Evolutionary conservation across 345 rosid genomes (phyloP).

Genomic region (Garcia nutans): DNA sequence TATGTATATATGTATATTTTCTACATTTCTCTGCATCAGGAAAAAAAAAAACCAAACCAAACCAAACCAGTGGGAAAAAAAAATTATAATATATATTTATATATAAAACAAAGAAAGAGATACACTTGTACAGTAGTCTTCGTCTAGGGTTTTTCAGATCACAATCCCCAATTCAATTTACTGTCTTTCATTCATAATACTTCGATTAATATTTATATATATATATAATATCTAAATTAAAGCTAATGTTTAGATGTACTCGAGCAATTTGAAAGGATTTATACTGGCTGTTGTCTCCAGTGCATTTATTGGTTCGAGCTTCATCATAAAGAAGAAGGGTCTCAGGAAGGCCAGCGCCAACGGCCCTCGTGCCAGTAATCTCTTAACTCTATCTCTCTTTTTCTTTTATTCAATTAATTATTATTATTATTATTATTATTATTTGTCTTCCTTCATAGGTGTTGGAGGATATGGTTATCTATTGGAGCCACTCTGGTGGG

Average conservation of each 20-base stretch:
- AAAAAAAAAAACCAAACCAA: too few species aligned
- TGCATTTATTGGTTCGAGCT: slow-evolving; percentile 80
- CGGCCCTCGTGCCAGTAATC: slow-evolving; percentile 69
- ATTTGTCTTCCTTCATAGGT: slow-evolving; percentile 30
- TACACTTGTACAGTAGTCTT: background rate
- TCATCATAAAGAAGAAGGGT: slow-evolving; percentile 84
- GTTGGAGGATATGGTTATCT: slow-evolving; percentile 77
- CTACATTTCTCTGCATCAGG: too few species aligned
- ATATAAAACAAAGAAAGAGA: background rate
- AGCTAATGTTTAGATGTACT: slow-evolving; percentile 49
- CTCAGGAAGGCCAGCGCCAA: slow-evolving; percentile 57
- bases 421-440: background rate
- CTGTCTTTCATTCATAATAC: too few species aligned
- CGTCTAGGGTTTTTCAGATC: slow-evolving; percentile 7
- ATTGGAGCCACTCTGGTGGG: slow-evolving; percentile 85
- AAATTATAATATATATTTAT: background rate
- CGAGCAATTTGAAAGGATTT: slow-evolving; percentile 65
- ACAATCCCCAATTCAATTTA: background rate
- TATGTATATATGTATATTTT: too few species aligned
- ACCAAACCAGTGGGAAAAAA: too few species aligned
- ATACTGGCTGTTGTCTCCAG: slow-evolving; percentile 67
- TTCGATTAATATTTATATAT: too few species aligned
- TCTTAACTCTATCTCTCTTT: background rate
- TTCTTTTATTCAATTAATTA: background rate
- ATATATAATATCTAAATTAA: background rate